A percentile compares a stretch with the other conserved stretches of the same genome.
phyloP scores from a whole-genome alignment of 768 basidiomycete genomes.

The Lactifluus volemus region DNA sequence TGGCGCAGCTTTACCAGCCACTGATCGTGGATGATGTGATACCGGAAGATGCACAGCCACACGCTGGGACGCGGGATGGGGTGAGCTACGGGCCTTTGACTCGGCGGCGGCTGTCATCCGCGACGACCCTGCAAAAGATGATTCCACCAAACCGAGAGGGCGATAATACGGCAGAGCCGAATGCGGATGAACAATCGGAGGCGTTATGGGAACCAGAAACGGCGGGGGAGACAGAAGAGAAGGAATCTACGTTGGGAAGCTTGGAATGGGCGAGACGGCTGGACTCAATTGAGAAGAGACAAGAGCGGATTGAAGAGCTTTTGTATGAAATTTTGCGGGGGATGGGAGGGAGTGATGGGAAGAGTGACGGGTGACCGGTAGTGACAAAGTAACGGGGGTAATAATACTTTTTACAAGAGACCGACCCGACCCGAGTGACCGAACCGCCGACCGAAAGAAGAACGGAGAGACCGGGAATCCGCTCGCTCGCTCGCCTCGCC shows the following conservation, averaged over 20 bases:
- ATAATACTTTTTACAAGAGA: background rate
- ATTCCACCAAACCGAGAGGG: slow-evolving; percentile 7
- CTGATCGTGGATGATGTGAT: slow-evolving; percentile 45
- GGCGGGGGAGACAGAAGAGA: slow-evolving; percentile 23
- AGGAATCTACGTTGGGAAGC: slow-evolving; percentile 24
- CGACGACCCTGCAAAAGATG: slow-evolving; percentile 19
- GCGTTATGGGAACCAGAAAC: slow-evolving; percentile 4
- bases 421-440: background rate
- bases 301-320: slow-evolving; percentile 41
- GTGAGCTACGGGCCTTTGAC: slow-evolving; percentile 35
- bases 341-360: background rate
- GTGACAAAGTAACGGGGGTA: background rate
- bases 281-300: slow-evolving; percentile 35
- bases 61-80: slow-evolving; percentile 13
- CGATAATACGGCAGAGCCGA: slow-evolving; percentile 21
- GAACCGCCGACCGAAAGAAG: background rate
- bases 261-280: slow-evolving; percentile 30
- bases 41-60: slow-evolving; percentile 24
- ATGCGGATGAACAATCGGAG: slow-evolving; percentile 21
- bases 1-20: slow-evolving; percentile 70
- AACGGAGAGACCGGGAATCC: background rate
- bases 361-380: background rate
- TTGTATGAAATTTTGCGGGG: slow-evolving; percentile 22
- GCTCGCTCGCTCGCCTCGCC: background rate
- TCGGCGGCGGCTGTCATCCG: slow-evolving; percentile 33